phyloP scores from a whole-genome alignment of 306 rosid genomes.

The Quillaja saponaria region DNA sequence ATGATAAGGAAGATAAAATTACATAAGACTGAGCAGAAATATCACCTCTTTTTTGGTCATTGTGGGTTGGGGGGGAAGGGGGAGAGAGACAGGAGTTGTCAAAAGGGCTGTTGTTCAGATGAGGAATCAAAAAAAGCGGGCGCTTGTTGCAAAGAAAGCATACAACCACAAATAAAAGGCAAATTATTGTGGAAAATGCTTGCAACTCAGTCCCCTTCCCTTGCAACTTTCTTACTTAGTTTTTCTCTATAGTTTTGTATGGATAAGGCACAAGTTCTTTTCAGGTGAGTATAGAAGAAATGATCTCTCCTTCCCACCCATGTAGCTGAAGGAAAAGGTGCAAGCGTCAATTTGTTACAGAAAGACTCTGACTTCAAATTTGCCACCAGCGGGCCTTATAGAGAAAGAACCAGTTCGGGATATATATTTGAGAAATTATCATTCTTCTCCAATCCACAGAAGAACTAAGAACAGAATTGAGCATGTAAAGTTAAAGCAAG shows the following conservation, averaged over 20 bases:
- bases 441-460: constrained; percentile 10
- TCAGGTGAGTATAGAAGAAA: constrained; percentile 12
- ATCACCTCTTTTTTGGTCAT: too few relatives aligned
- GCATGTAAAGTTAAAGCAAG: constrained; percentile 1
- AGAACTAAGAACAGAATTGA: background rate
- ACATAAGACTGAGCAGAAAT: background rate
- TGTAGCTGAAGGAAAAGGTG: background rate
- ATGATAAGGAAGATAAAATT: constrained; percentile 24
- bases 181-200: background rate
- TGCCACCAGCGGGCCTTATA: background rate
- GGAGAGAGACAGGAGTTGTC: too few relatives aligned
- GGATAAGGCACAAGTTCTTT: background rate
- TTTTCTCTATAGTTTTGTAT: background rate
- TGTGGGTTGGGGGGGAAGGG: too few relatives aligned
- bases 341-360: too few relatives aligned
- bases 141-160: background rate
- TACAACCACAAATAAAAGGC: constrained; percentile 6
- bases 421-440: constrained; percentile 1
- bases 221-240: background rate
- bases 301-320: constrained; percentile 11
- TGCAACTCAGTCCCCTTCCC: background rate
- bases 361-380: too few relatives aligned
- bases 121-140: too few relatives aligned
- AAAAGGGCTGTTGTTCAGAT: too few relatives aligned
- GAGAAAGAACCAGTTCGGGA: too few relatives aligned